These are phyloP conservation scores for Prunus davidiana DNA, from an alignment of 306 rosid genomes.

Conservation along the genomic window DNA sequence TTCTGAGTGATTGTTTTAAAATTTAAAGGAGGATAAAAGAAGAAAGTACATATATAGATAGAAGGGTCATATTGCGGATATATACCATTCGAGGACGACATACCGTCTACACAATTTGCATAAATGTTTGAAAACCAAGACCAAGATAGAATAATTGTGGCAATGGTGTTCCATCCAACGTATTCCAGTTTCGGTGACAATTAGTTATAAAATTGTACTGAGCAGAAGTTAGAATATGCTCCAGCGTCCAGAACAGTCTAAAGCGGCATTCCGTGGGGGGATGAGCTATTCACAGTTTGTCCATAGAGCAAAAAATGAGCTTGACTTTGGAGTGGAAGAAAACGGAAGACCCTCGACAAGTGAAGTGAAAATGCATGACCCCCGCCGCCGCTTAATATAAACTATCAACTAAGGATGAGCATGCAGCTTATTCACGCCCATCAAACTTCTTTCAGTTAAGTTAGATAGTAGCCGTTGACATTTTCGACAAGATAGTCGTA, in stretches of 20 bases:
- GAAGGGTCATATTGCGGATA: conserved; percentile 26
- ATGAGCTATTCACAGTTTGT: conserved; percentile 59
- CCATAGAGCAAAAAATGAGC: conserved; percentile 53
- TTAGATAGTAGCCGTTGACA: conserved; percentile 55
- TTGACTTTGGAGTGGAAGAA: conserved; percentile 29
- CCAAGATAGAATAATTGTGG: neutral
- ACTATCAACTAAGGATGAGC: conserved; percentile 23
- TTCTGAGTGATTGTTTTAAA: neutral
- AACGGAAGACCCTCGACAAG: conserved; percentile 12
- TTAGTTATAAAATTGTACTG: conserved; percentile 23
- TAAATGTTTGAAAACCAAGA: conserved; percentile 14
- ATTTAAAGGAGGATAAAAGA: neutral
- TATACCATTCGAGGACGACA: conserved; percentile 13
- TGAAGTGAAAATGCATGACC: conserved; percentile 18
- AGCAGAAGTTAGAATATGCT: conserved; percentile 40
- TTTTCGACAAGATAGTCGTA: conserved; percentile 73
- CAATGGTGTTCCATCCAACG: conserved; percentile 24
- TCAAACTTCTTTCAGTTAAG: conserved; percentile 33
- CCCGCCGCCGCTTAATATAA: conserved; percentile 24
- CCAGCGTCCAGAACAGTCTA: conserved; percentile 23
- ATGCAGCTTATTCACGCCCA: conserved; percentile 31
- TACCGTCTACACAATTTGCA: conserved; percentile 10
- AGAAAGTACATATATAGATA: conserved; percentile 17
- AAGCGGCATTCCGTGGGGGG: conserved; percentile 36
- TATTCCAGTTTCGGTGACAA: conserved; percentile 28